Evolutionary conservation across 2,329 filamentous ascomycete species (phyloP), one percentile per base, ranked within the genome.

Genomic region (Cordyceps fumosorosea): DNA sequence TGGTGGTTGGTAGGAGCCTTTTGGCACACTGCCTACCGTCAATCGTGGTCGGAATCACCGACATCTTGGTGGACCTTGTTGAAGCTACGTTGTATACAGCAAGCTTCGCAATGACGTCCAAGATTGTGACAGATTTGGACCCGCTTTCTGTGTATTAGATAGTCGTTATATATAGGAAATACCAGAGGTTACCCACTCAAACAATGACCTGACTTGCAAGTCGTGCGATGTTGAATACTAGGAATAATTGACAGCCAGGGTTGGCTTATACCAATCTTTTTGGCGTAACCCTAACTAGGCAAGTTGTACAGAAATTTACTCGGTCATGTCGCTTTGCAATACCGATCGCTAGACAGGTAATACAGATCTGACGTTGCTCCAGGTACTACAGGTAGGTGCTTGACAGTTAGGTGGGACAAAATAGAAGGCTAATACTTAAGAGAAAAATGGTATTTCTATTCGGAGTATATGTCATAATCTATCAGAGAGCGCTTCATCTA

Each of bases 1-100:
- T 86, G 92, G 92, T 81, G 91, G 90, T 78, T 96, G 90, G 86
- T 87, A 90, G 66, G 86, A 87, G 68, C 75, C 75, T 71, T 3
- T 12, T 32, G 24, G 59, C 59, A 32, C 48, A 26, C 37, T 56
- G 26, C 67, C 68, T 75, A 67, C 74, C 73, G 80, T 74, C 84
- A 85, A 83, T 86, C 85, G 84, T 87, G 78, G 83, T 83, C 84
- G 75, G 72, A 77, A 76, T 75, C 72, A 70, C 62, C 56, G 64
- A 65, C 62, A 65, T 66, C 69, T 44, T 54, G 18, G 44, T 62
- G 51, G 71, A 50, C 51, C 24, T 47, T 44, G 59, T 62, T 22
- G 52, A 51, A 56, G 52, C 52, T 44, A 42, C 12, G 44, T 50
- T 62, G 59, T 62, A 62, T 56, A 22, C 59, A 62, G 12, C 52